phyloP scores from a whole-genome alignment of 2,329 filamentous ascomycete species.

The Ceratocystis destructans region DNA sequence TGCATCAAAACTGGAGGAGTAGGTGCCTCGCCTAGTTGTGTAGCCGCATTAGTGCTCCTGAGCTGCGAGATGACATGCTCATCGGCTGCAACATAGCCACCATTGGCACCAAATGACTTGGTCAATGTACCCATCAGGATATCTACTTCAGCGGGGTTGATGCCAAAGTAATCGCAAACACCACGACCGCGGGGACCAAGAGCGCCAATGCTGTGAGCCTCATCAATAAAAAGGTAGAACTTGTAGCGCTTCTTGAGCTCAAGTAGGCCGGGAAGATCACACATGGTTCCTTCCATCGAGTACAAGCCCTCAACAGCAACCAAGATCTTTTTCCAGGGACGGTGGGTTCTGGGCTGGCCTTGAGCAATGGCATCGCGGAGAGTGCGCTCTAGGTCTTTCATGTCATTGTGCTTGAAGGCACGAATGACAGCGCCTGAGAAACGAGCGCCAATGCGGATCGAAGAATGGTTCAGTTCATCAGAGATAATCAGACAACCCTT shows the following conservation, averaged over 20 bases:
- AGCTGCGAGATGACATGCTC: slow-evolving; percentile 89
- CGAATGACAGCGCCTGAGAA: slow-evolving; percentile 88
- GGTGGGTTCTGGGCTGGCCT: slow-evolving; percentile 93
- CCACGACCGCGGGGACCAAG: slow-evolving; percentile 78
- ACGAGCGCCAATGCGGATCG: slow-evolving; percentile 87
- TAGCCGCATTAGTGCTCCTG: slow-evolving; percentile 69
- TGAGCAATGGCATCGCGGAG: slow-evolving; percentile 89
- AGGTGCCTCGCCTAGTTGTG: slow-evolving; percentile 75
- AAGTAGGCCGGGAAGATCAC: slow-evolving; percentile 82
- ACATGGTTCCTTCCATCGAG: slow-evolving; percentile 99
- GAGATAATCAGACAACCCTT: slow-evolving; percentile 93
- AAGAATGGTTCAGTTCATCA: slow-evolving; percentile 94
- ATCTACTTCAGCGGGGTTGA: slow-evolving; percentile 77
- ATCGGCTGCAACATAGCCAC: slow-evolving; percentile 83
- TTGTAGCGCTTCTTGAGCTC: slow-evolving; percentile 90
- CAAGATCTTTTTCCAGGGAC: slow-evolving; percentile 98
- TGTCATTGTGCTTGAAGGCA: slow-evolving; percentile 97
- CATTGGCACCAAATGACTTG: slow-evolving; percentile 96
- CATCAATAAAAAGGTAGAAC: slow-evolving; percentile 89
- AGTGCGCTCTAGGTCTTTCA: slow-evolving; percentile 69
- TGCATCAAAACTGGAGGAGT: slow-evolving; percentile 80
- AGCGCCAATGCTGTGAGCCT: slow-evolving; percentile 91
- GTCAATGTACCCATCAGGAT: slow-evolving; percentile 97
- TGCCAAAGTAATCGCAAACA: slow-evolving; percentile 93
- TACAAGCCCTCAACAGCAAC: slow-evolving; percentile 94